A percentile compares a stretch with the other conserved stretches of the same genome.
phyloP scores from a whole-genome alignment of 495 filamentous ascomycete species.

The Cairneyella variabilis region DNA sequence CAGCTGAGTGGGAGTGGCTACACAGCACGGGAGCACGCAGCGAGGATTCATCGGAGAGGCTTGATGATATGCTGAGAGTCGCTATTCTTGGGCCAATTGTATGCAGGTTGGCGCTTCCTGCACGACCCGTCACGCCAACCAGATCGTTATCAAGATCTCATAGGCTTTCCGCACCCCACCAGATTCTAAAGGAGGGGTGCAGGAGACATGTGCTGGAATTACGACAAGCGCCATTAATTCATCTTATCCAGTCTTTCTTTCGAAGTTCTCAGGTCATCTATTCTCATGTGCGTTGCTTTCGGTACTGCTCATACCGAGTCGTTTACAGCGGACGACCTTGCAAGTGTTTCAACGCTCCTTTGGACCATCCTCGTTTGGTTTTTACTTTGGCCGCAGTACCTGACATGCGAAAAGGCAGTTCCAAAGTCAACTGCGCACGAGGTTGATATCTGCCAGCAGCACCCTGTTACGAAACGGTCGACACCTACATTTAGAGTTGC shows the following conservation, averaged over 20 bases:
- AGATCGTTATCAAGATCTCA: slow-evolving; percentile 4
- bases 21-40: neutral
- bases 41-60: neutral
- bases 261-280: neutral
- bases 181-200: neutral
- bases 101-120: slow-evolving; percentile 12
- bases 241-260: neutral
- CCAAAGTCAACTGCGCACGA: slow-evolving; percentile 3
- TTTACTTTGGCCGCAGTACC: neutral
- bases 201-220: too few species aligned
- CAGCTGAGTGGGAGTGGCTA: neutral
- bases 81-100: slow-evolving; percentile 14
- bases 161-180: slow-evolving; percentile 1
- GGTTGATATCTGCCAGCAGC: slow-evolving; percentile 6
- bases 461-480: neutral
- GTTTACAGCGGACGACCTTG: neutral
- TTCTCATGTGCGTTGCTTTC: neutral
- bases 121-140: slow-evolving; percentile 11
- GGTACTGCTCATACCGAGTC: neutral
- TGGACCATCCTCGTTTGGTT: neutral
- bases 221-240: neutral
- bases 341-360: neutral
- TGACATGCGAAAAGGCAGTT: neutral
- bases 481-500: neutral
- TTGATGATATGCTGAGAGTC: neutral